These are phyloP conservation scores for Coemansia sp. DNA, from an alignment of 192 early-diverging fungal species.

Conservation along the genomic window DNA sequence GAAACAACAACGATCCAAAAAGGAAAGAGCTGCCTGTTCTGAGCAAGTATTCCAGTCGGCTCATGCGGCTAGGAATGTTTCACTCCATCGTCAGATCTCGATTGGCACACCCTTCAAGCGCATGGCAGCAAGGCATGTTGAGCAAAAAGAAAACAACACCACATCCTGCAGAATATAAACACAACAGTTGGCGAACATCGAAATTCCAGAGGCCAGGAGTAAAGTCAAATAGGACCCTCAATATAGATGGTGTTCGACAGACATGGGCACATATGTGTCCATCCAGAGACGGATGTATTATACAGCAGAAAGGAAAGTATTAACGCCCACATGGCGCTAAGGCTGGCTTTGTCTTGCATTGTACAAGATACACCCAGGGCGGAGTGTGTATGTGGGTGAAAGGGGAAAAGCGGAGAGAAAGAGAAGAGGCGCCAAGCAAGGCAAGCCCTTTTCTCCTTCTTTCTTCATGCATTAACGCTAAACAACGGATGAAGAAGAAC, in stretches of 20 bases:
- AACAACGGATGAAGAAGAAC: not conserved
- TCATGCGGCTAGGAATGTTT: too few species aligned
- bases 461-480: not conserved
- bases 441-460: not conserved
- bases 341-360: not conserved
- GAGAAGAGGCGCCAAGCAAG: not conserved
- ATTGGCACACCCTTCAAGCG: too few species aligned
- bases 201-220: not conserved
- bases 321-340: not conserved
- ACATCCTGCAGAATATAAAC: not conserved
- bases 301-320: not conserved
- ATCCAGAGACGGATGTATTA: not conserved
- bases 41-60: not conserved
- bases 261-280: not conserved
- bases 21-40: constrained; percentile 1
- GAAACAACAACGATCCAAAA: constrained; percentile 5
- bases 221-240: too few species aligned
- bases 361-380: not conserved
- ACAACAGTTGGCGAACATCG: not conserved
- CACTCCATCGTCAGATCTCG: too few species aligned
- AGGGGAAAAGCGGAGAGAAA: not conserved
- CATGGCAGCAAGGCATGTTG: too few species aligned
- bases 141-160: not conserved
- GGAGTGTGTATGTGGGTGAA: not conserved
- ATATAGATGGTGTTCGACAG: not conserved